Percentiles rank a stretch among this genome's conserved stretches.
Conservation (phyloP, 2,329 filamentous ascomycete genomes). For the Pleomassaria siparia region DNA sequence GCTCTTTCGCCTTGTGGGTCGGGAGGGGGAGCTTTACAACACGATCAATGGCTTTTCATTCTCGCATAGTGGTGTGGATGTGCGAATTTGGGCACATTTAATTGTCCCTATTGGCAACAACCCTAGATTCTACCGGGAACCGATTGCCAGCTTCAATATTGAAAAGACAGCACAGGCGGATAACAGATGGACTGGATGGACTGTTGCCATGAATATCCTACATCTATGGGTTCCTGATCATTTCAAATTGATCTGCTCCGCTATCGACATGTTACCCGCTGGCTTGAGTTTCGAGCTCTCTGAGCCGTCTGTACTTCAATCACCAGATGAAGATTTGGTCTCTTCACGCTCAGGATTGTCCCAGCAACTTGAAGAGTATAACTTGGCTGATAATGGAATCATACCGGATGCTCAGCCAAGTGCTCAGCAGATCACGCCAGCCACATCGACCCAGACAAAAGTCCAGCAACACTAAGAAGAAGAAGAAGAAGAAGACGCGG, state of each 20-base stretch:
- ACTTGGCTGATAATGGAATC: not conserved
- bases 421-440: too few species aligned
- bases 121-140: conserved; percentile 16
- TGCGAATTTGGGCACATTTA: conserved; percentile 20
- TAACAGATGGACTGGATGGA: not conserved
- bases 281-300: not conserved
- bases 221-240: conserved; percentile 1
- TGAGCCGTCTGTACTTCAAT: not conserved
- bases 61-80: conserved; percentile 16
- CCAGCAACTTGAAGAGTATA: not conserved
- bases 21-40: conserved; percentile 14
- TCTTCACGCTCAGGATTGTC: not conserved
- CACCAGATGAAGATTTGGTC: not conserved
- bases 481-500: too few species aligned
- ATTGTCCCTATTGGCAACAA: conserved; percentile 15
- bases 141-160: conserved; percentile 14
- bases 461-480: too few species aligned
- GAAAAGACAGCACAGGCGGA: not conserved
- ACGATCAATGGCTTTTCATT: conserved; percentile 17
- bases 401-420: too few species aligned
- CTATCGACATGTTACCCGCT: conserved; percentile 1
- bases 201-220: not conserved
- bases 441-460: too few species aligned
- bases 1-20: conserved; percentile 14
- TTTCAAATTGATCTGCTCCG: not conserved